Evolutionary conservation across 2,329 filamentous ascomycete genomes (phyloP), one percentile per base, ranked within the genome.

Genomic region (Colletotrichum lini): DNA sequence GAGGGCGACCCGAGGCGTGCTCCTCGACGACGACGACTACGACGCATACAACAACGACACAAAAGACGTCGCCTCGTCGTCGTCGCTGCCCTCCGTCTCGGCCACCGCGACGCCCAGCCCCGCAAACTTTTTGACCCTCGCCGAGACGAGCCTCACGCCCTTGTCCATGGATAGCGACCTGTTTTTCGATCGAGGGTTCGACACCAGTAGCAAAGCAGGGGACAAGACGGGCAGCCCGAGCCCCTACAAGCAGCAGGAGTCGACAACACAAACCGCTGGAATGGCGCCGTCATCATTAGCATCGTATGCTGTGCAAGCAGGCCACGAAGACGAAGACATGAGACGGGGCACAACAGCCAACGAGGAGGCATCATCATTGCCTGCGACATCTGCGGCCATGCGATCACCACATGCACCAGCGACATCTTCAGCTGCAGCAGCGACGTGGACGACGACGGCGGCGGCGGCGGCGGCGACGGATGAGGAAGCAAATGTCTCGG

Each of bases 61-160:
- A 52, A 73, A 58, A 64, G 57, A 62, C 61, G 38, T 40, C 35
- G 40, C 49, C 16, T 63, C 65, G 12, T 56, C 64, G 56, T 69
- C 70, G 21, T 52, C 73, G 45, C 56, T 59, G 38, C 57, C 73
- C 38, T 62, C 70, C 40, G 47, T 72, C 35, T 75, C 77, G 47
- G 73, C 76, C 30, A 71, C 74, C 47, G 69, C 69, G 26, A 72
- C 72, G 15, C 65, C 69, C 40, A 73, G 72, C 18, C 68, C 69
- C 2, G 30, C 65, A 50, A 74, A 76, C 53, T 76, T 73, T 53
- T 57, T 76, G 30, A 71, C 72, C 21, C 68, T 78, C n/a, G 74
- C 74, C 70, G 76, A 78, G 35, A 71, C 76, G 60, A 72, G 75
- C 10, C 77, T 78, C 23, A 80, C 79, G 59, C 79, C 79, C n/a